Evolutionary conservation across 2,329 filamentous ascomycete genomes (phyloP), one percentile per base, ranked within the genome.

Genomic region (Cucurbitaria berberidis): DNA sequence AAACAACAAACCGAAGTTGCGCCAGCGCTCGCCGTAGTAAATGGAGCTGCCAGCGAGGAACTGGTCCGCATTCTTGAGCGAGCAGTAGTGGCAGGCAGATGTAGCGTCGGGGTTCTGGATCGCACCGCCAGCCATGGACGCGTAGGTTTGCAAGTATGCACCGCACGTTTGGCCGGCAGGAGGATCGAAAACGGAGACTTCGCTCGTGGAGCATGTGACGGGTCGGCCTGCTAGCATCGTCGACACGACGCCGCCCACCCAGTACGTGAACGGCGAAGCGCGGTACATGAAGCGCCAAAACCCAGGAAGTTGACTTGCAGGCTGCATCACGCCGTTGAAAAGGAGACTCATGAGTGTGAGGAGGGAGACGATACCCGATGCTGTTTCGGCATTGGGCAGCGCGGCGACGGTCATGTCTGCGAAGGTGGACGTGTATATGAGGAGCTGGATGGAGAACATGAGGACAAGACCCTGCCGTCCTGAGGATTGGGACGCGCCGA

Each of bases 231-330:
- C 73, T 0, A 87, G 67, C 66, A 75, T 72, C 0, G 76, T 73
- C 5, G 70, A 62, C 2, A 76, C 70, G 32, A 79, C 73, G 9
- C 75, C 76, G 16, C 57, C 66, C 18, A 80, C 66, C 80, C 81
- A 85, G 72, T 90, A 90, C 0, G 86, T 89, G 53, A 89, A 86
- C 0, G 86, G 87, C 0, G 82, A 86, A 10, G 85, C 78, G 22
- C 84, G 81, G 72, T 90, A 89, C 88, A 91, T 91, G 76, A 90
- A 91, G 55, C 85, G 85, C 89, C 89, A 92, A 77, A 91, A 91
- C 0, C 84, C 81, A 0, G 89, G 88, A 1, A 91, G 78, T 0
- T 80, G 78, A 3, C 66, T 54, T 0, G 86, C 83, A 0, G 81
- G 73, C 54, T 87, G 84, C 48, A 91, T 75, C 3, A 90, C 87